Evolutionary conservation across 2,329 filamentous ascomycete species (phyloP), one percentile per base, ranked within the genome.

Genomic region (Hypoxylon sp.): DNA sequence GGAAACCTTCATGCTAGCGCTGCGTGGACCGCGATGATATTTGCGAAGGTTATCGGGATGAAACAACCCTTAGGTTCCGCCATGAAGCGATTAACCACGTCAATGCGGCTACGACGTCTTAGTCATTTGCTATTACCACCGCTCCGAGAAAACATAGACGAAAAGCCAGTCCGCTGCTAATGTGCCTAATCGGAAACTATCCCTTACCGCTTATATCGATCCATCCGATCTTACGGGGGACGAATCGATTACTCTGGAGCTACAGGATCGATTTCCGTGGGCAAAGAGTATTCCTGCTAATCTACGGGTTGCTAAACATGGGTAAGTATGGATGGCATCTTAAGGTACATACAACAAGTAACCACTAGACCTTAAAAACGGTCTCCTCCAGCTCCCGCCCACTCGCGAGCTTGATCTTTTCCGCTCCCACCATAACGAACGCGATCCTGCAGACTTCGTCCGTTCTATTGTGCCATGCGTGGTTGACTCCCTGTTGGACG

Each of bases 381-480:
- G 64, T 71, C 57, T 73, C 71, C 25, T 72, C 73, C 35, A 78
- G 46, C 41, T 51, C 63, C 26, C 56, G 65, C 7, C 74, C 75
- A 54, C 73, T 64, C 15, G 55, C 61, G 6, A 74, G 63, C 32
- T 63, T 61, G 37, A 78, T 61, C 61, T 73, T 71, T 35, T 76
- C 67, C 11, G 70, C 67, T 5, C 69, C 70, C 3, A 78, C 60
- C 68, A 72, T 69, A 27, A 77, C 69, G 43, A 68, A 72, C 30
- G 74, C 58, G 0, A 77, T 64, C 16, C 71, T 64, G 37, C 72
- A 76, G 11, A 67, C 53, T 34, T 71, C 67, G 2, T 65, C 55
- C 0, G 67, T 67, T 11, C 69, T 65, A 49, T 79, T 78, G 11
- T 68, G 60, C 93, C 76, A 80, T 7, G 64, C 62, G 60, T 80